Base-by-base conservation (phyloP, 139 green algal species). In the Penium margaritaceum region DNA sequence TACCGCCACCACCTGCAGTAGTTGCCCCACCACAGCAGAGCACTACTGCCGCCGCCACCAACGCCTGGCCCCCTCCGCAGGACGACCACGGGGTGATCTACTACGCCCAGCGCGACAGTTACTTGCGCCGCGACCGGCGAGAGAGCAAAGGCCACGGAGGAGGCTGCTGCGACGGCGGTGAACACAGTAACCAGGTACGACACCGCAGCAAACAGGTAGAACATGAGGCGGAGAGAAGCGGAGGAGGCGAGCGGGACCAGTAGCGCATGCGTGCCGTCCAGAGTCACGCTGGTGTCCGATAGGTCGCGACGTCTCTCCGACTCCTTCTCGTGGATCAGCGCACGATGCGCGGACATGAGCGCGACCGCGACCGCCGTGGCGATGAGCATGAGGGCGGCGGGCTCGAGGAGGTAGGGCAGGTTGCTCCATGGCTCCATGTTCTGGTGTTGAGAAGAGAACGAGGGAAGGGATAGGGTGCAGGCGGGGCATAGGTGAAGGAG, bases 171-270 rank as follows among this genome's bases (percentile, higher is more conserved):
- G 41, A 71, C 43, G 34, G 67, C 38, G 4, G 60, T 29, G 47
- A 81, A 80, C 21, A 35, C 55, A 29, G 66, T 80, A 21, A 80
- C 34, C 12, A 81, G 15, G 36, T 81, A 68, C 17, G 67, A 78
- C 17, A 78, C 30, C 29, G 67, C 29, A 53, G 67, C 35, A 60
- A 81, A 81, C 15, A 81, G 37, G 60, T 81, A 81, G n/a, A 81
- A 81, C 62, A 81, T 78, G 58, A 78, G 30, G 6, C 78, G 75
- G 19, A 81, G 51, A 6, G 29, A 61, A 53, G n/a, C 70, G 36
- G 75, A 81, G 34, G 33, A 66, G 14, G 75, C 75, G 17, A 81
- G 3, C 5, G 75, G 75, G 17, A 81, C 30, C 7, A 81, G 29
- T 12, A 81, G 54, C 29, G 75, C 67, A 29, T 78, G 75, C 12